A percentile compares a stretch with the other conserved stretches of the same genome.
These are phyloP conservation scores for Macrotyloma uniflorum DNA, from an alignment of 306 rosid genomes.

Conservation along the genomic window DNA sequence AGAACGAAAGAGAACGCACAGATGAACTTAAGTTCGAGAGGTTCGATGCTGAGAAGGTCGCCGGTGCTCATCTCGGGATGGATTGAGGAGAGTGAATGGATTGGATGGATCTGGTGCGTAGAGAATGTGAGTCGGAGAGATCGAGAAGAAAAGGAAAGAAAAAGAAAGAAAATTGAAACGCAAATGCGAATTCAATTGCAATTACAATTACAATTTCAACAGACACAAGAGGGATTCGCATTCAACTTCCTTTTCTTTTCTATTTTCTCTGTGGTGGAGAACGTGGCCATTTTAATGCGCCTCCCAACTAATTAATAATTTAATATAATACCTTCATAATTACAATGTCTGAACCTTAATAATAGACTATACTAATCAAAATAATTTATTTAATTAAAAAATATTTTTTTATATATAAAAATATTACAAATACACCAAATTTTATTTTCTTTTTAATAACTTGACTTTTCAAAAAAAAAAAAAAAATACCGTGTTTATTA, in stretches of 20 bases:
- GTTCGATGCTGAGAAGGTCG: conserved; percentile 86
- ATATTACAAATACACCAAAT: too few species aligned
- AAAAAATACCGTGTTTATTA: too few species aligned
- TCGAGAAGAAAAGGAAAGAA: conserved; percentile 33
- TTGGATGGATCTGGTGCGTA: background rate
- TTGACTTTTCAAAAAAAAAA: too few species aligned
- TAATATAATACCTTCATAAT: too few species aligned
- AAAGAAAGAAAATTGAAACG: conserved; percentile 21
- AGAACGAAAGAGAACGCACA: conserved; percentile 48
- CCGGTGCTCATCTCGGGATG: conserved; percentile 67
- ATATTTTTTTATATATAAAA: too few species aligned
- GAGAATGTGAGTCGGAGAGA: conserved; percentile 43
- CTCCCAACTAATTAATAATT: background rate
- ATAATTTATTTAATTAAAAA: too few species aligned
- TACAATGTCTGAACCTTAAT: too few species aligned
- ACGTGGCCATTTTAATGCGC: conserved; percentile 15
- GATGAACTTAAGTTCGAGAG: conserved; percentile 88
- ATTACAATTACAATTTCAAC: background rate
- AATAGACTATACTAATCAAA: too few species aligned
- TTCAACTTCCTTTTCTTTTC: conserved; percentile 38
- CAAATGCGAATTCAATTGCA: background rate
- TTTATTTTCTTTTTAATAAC: too few species aligned
- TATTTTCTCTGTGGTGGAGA: conserved; percentile 42
- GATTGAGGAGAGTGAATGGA: conserved; percentile 19
- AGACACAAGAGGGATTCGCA: conserved; percentile 5